A percentile compares a stretch with the other conserved stretches of the same genome.
These are phyloP conservation scores for Toxicodendron radicans DNA, from an alignment of 345 rosid genomes.

Conservation along the genomic window DNA sequence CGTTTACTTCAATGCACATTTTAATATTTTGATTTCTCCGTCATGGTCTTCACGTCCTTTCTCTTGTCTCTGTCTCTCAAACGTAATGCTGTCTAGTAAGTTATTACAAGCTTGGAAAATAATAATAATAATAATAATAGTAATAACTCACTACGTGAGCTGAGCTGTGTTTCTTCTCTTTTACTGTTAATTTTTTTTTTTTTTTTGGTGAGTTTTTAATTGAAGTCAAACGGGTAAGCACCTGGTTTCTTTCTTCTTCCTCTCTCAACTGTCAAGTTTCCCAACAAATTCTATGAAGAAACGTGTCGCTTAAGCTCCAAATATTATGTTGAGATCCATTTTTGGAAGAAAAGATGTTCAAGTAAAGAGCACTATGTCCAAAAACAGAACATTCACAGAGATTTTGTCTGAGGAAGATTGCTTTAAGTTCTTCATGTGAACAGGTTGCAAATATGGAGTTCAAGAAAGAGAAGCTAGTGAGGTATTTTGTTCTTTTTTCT, in stretches of 20 bases:
- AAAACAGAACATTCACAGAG: constrained; percentile 20
- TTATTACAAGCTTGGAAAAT: too few relatives aligned
- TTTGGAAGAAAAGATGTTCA: background rate
- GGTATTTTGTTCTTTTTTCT: constrained; percentile 29
- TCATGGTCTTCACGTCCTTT: constrained; percentile 41
- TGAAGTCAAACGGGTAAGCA: constrained; percentile 22
- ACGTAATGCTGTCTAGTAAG: background rate
- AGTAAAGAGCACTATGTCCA: background rate
- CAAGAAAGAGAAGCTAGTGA: constrained; percentile 51
- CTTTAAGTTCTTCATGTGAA: background rate
- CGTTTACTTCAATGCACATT: background rate
- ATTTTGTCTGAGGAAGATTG: constrained; percentile 13
- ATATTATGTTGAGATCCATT: background rate
- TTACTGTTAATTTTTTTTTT: constrained; percentile 5
- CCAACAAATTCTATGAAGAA: background rate
- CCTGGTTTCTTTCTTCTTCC: background rate
- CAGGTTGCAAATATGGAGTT: constrained; percentile 38
- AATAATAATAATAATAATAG: constrained; percentile 4
- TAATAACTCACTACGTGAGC: constrained; percentile 18
- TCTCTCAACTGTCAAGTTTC: constrained; percentile 15
- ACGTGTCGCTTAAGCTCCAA: background rate
- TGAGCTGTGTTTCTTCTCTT: constrained; percentile 19
- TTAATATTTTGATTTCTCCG: background rate
- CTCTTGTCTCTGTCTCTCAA: constrained; percentile 21
- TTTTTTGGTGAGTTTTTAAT: constrained; percentile 28